phyloP scores from a whole-genome alignment of 2,329 filamentous ascomycete species.

The Pestalotiopsis sp. region DNA sequence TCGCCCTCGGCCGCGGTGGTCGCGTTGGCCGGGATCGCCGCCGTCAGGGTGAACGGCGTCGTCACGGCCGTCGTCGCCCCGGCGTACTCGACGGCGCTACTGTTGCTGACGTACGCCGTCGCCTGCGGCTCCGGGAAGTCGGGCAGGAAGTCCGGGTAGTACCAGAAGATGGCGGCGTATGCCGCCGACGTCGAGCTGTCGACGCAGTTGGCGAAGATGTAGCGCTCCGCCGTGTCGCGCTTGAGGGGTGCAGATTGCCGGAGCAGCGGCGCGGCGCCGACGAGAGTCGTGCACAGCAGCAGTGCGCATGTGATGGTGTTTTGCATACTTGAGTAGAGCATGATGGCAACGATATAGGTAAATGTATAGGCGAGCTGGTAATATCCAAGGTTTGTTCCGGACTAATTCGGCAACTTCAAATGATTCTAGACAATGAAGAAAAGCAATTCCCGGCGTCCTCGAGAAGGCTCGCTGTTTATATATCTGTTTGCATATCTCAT shows the following conservation, averaged over 20 bases:
- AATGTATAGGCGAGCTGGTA: neutral
- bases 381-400: neutral
- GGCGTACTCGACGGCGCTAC: constrained; percentile 22
- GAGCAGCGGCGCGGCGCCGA: neutral
- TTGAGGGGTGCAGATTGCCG: neutral
- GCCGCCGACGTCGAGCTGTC: neutral
- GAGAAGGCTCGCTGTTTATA: neutral
- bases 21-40: neutral
- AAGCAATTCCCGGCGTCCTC: neutral
- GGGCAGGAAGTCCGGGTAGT: constrained; percentile 10
- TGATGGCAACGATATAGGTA: neutral
- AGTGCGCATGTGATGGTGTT: neutral
- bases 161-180: constrained; percentile 12
- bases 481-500: neutral
- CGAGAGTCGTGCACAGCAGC: neutral
- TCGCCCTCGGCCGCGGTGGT: neutral
- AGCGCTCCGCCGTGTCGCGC: constrained; percentile 10
- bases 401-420: neutral
- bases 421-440: neutral
- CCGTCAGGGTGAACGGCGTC: constrained; percentile 27
- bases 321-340: neutral
- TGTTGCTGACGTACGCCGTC: constrained; percentile 29
- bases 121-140: constrained; percentile 15
- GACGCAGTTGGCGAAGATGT: constrained; percentile 11
- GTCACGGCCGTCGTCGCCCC: constrained; percentile 31